Percentiles rank a stretch among this genome's conserved stretches.
Conservation (phyloP, 176 grass and related monocot genomes). For the Luzula sylvatica region DNA sequence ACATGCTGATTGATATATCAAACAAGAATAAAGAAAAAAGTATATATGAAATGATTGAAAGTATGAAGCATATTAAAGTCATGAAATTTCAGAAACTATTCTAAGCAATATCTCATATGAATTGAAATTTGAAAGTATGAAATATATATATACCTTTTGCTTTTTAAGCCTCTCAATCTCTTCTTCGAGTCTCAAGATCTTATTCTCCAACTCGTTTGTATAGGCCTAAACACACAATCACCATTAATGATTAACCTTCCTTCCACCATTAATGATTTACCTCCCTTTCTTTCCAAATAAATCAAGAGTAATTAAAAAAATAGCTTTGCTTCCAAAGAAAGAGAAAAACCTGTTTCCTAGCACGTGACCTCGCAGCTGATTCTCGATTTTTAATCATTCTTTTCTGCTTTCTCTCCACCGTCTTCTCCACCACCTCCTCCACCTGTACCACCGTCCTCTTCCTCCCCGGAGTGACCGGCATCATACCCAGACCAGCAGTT, state of each 20-base stretch:
- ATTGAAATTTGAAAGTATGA: not conserved
- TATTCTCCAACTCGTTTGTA: constrained; percentile 85
- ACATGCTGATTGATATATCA: too few species aligned
- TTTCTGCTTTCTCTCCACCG: constrained; percentile 74
- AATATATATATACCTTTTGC: constrained; percentile 47
- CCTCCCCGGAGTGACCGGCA: constrained; percentile 29
- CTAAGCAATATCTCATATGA: too few species aligned
- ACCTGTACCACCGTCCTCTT: constrained; percentile 33
- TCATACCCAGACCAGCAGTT: constrained; percentile 3
- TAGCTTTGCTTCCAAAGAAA: not conserved
- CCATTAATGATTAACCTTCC: too few species aligned
- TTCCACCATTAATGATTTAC: too few species aligned
- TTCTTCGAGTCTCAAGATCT: constrained; percentile 62
- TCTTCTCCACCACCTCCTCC: constrained; percentile 26
- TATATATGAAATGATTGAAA: too few species aligned
- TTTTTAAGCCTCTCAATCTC: constrained; percentile 46
- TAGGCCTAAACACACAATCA: constrained; percentile 40
- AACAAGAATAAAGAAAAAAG: too few species aligned
- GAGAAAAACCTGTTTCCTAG: constrained; percentile 62
- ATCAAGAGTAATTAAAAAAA: not conserved
- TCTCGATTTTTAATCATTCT: constrained; percentile 98
- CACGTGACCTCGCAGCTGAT: constrained; percentile 78
- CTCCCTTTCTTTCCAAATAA: not conserved
- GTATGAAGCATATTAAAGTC: too few species aligned
- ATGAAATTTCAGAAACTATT: too few species aligned